Evolutionary conservation across 2,329 filamentous ascomycete genomes (phyloP), one percentile per base, ranked within the genome.

Genomic region (Botrytis tulipae): DNA sequence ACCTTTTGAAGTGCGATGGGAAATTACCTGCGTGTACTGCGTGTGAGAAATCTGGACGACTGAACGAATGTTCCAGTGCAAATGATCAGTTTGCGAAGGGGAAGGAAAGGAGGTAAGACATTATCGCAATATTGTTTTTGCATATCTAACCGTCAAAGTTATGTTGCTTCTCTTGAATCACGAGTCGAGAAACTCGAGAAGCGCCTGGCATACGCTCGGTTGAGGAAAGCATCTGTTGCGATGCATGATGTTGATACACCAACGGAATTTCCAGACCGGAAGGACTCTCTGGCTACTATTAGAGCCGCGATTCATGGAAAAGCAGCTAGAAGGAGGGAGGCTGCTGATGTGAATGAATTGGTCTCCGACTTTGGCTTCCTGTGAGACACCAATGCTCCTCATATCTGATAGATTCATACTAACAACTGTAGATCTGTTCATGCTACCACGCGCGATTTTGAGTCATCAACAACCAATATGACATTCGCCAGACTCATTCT

Each of bases 51-150:
- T 93, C 94, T 22, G 94, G 95, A 44, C 92, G 94, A 75, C 90
- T 93, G 72, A 91, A 87, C 74, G 94, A 97, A 81, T 99, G 96
- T 82, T 97, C 94, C 10, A 94, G 94, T 73, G 95, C 94, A 12
- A 98, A 97, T 79, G 95, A 98, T 80, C 94, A 98, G 82, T 98
- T 98, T 83, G 95, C 95, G 0, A 88, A 94, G 76, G 96, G 96
- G 75, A 98, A 98, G 82, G 96, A 98, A 81, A 88, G 95, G 79
- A 98, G 95, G 90, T 90, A 73, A 83, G 78, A 46, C 22, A 60
- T 32, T 18, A 3, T n/a, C 14, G 29, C 29, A 7, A n/a, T 18
- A 72, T 59, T 9, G 32, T 14, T 35, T 29, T 35, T 46, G 40
- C 16, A n/a, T 67, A 65, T 54, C 79, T 80, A 65, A 81, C 75